Evolutionary conservation across 768 basidiomycete species (phyloP), one percentile per base, ranked within the genome.

Genomic region (Naganishia vishniacii): DNA sequence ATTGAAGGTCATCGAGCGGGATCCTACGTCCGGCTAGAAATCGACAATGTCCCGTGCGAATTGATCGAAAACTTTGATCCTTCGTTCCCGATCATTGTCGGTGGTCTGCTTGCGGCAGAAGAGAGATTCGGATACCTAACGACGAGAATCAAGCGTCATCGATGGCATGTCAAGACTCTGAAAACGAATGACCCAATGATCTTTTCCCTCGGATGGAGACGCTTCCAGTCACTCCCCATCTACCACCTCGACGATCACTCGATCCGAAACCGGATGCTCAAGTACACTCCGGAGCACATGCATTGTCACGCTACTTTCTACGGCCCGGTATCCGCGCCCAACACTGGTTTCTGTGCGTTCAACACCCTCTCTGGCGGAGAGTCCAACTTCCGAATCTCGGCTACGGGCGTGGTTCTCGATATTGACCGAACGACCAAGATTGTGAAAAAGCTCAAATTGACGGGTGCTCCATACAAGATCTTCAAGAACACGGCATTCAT

Each of bases 231-330:
- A 0, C 81, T 94, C 5, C 95, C 95, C 1, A 87, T 97, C 68
- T 99, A 97, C 78, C 91, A 91, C 20, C 81, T 99, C 23, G 95
- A 99, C 75, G 95, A 99, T 78, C 93, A 95, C 74, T 91, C 88
- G 11, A 94, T 97, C 69, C 88, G 95, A 18, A 95, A 97, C 86
- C 90, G 95, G 37, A 89, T 98, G 87, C 88, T 99, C 80, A 99
- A 99, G 79, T 99, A 99, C 75, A 97, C 95, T 0, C 95, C 95
- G 0, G 95, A 99, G 79, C 95, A 99, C 73, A 97, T 94, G 95
- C 95, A 99, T 75, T 99, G 95, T 73, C 94, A 87, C 73, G 94
- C 93, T 2, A 95, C 93, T 2, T 95, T 98, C 78, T 99, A 93
- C 73, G 94, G 91, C 0, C 94, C 95, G 7, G 86, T 91, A 23